Percentiles rank a stretch among this genome's conserved stretches.
Conservation (phyloP, 1,284 basidiomycete species). For the Uromyces viciae-fabae region DNA sequence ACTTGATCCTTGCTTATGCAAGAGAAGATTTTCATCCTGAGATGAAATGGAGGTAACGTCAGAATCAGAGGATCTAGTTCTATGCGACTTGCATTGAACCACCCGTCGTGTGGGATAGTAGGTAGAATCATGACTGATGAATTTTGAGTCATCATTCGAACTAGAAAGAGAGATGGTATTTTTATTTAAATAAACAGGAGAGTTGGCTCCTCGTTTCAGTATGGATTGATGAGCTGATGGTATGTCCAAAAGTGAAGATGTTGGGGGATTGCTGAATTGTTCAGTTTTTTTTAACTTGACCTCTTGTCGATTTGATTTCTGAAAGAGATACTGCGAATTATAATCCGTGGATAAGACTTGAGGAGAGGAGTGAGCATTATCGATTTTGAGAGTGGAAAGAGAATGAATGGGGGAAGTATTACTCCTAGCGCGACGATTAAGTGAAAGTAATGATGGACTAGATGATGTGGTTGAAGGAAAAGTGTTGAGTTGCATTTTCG, state of each 20-base stretch:
- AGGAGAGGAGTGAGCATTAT: too few relatives aligned
- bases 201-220: slow-evolving; percentile 37
- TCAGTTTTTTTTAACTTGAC: too few relatives aligned
- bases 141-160: slow-evolving; percentile 7
- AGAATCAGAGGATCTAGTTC: slow-evolving; percentile 32
- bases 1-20: background rate
- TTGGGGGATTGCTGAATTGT: slow-evolving; percentile 3
- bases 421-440: too few relatives aligned
- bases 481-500: too few relatives aligned
- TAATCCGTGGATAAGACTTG: too few relatives aligned
- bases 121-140: background rate
- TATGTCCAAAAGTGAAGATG: too few relatives aligned
- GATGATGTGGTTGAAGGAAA: too few relatives aligned
- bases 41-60: slow-evolving; percentile 43
- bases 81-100: slow-evolving; percentile 27
- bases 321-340: too few relatives aligned
- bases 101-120: slow-evolving; percentile 29
- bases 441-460: too few relatives aligned
- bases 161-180: slow-evolving; percentile 17
- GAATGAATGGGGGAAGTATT: too few relatives aligned
- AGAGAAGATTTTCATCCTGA: slow-evolving; percentile 29
- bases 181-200: slow-evolving; percentile 31
- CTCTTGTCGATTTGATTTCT: too few relatives aligned
- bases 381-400: too few relatives aligned
- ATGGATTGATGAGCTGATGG: background rate